Conservation (phyloP, 331 rosid genomes). For the Cydonia oblonga region DNA sequence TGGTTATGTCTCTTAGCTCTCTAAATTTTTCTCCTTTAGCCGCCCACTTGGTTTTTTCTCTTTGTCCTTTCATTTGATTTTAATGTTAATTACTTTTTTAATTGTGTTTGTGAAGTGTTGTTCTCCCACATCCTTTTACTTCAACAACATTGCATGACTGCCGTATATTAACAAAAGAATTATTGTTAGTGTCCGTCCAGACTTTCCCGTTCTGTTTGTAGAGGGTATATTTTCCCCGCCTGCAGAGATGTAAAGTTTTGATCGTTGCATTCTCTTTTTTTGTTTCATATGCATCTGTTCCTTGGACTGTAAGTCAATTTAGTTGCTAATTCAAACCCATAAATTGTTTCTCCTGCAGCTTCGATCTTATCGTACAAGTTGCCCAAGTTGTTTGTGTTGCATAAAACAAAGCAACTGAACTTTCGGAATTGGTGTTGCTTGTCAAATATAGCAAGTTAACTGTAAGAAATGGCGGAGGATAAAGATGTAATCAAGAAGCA, state of each 20-base stretch:
- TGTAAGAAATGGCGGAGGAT: conserved; percentile 18
- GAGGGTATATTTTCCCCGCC: background rate
- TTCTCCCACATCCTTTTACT: too few relatives aligned
- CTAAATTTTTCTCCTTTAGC: background rate
- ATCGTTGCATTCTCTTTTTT: background rate
- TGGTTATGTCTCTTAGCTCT: background rate
- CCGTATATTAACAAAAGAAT: too few relatives aligned
- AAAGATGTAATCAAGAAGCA: background rate
- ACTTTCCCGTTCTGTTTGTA: too few relatives aligned
- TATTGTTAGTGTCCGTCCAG: too few relatives aligned
- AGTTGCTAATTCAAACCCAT: too few relatives aligned
- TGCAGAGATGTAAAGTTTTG: background rate
- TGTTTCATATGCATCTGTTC: background rate
- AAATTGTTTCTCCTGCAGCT: background rate
- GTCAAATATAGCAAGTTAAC: background rate
- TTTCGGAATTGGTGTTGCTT: background rate
- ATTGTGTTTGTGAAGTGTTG: too few relatives aligned
- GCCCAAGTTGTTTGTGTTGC: too few relatives aligned
- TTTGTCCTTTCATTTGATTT: background rate
- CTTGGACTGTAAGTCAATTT: background rate
- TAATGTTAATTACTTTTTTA: background rate
- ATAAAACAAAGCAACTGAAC: background rate
- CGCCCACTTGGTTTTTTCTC: background rate
- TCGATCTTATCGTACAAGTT: background rate
- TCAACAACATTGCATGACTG: background rate